Percentiles rank a stretch among this genome's conserved stretches.
Conservation (phyloP, 208 protist genomes). For the Giardia muris region DNA sequence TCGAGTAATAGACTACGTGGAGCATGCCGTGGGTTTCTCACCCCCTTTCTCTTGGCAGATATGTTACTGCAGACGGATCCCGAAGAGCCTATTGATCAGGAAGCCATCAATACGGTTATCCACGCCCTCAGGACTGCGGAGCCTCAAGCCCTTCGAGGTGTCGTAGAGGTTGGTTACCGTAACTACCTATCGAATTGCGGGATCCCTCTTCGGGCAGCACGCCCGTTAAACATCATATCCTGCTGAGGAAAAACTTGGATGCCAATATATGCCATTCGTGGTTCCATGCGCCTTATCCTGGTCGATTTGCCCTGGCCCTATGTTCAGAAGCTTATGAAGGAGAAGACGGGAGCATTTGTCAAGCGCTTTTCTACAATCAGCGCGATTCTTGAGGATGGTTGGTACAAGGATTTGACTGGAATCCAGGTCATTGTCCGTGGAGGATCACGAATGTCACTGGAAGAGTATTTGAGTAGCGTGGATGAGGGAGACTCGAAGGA, state of each 20-base stretch:
- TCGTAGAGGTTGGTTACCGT: neutral
- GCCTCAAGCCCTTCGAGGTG: neutral
- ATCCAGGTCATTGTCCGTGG: neutral
- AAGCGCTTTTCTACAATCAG: neutral
- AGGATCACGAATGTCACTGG: neutral
- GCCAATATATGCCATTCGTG: neutral
- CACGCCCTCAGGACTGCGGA: neutral
- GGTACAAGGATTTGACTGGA: constrained; percentile 5
- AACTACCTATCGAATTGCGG: neutral
- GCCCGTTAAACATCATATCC: neutral
- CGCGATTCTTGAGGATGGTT: neutral
- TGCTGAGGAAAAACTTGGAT: neutral
- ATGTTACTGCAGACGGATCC: neutral
- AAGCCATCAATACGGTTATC: neutral
- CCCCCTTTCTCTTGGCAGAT: neutral
- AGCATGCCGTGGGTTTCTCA: neutral
- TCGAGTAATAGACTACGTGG: neutral
- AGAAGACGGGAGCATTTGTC: neutral
- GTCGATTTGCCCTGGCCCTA: neutral
- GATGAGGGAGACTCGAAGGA: neutral
- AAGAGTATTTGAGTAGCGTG: neutral
- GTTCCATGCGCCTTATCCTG: neutral
- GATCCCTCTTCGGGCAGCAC: neutral
- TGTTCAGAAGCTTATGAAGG: neutral
- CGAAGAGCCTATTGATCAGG: neutral